Percentiles rank a stretch among this genome's conserved stretches.
Evolutionary conservation across 371 early-diverging fungal species (phyloP).

Genomic region (Apophysomyces variabilis): DNA sequence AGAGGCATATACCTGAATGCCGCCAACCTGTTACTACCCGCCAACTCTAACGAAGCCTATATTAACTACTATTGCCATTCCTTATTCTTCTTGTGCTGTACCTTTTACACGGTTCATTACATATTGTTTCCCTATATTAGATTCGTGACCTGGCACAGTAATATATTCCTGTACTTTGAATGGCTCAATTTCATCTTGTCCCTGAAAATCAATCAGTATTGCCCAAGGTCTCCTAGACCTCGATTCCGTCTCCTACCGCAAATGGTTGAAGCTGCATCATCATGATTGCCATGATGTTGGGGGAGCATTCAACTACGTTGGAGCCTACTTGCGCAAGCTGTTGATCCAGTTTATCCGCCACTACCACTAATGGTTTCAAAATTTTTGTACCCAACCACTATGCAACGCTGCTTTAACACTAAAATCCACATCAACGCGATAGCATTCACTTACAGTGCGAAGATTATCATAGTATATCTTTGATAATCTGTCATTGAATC

Average conservation of each 20-base stretch:
- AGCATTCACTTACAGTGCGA: slow-evolving; percentile 8
- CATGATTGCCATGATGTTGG: slow-evolving; percentile 17
- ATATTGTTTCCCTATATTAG: slow-evolving; percentile 12
- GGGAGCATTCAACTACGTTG: slow-evolving; percentile 20
- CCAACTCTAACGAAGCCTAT: neutral
- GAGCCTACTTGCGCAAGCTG: slow-evolving; percentile 17
- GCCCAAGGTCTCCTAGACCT: neutral
- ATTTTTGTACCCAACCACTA: slow-evolving; percentile 21
- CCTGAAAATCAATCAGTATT: slow-evolving; percentile 5
- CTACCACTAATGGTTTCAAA: slow-evolving; percentile 12
- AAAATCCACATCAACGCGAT: neutral
- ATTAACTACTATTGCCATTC: neutral
- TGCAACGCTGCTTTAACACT: neutral
- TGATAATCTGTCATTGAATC: slow-evolving; percentile 20
- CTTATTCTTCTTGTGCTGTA: neutral
- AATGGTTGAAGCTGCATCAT: slow-evolving; percentile 12
- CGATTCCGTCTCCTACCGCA: slow-evolving; percentile 7
- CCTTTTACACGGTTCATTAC: slow-evolving; percentile 21
- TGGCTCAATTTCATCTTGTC: slow-evolving; percentile 1
- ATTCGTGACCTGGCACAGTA: slow-evolving; percentile 18
- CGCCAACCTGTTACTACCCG: slow-evolving; percentile 11
- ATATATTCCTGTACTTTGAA: slow-evolving; percentile 16
- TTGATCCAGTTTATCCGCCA: slow-evolving; percentile 15
- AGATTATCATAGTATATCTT: slow-evolving; percentile 23
- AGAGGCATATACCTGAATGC: slow-evolving; percentile 9